These are phyloP conservation scores for Eucalyptus sp. DNA, from an alignment of 345 rosid species.

Conservation along the genomic window DNA sequence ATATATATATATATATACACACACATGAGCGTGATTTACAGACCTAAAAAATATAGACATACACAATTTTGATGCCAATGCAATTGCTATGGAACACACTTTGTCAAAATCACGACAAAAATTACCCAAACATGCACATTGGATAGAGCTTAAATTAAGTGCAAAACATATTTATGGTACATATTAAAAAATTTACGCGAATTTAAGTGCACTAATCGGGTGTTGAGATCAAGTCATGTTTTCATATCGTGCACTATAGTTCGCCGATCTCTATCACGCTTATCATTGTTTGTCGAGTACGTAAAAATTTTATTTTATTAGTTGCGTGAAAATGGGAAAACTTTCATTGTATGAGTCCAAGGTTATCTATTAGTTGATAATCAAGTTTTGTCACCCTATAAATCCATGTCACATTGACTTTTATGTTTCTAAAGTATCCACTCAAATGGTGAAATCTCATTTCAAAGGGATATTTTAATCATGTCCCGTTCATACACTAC, in stretches of 20 bases:
- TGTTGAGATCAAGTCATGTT: neutral
- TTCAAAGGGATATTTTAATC: neutral
- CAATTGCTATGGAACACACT: neutral
- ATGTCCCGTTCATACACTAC: neutral
- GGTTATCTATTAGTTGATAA: neutral
- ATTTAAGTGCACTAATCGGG: neutral
- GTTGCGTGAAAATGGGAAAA: neutral
- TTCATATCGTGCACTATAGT: neutral
- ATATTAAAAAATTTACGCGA: neutral
- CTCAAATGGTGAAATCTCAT: neutral
- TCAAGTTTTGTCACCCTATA: neutral
- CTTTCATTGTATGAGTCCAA: neutral
- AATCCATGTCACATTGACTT: neutral
- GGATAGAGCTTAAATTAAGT: neutral
- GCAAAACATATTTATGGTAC: neutral
- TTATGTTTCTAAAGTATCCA: neutral
- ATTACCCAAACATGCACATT: neutral
- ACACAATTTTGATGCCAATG: neutral
- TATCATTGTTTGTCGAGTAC: neutral
- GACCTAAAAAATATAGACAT: too few species aligned
- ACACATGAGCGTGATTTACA: rapidly evolving
- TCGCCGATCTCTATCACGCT: neutral
- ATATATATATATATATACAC: too few species aligned
- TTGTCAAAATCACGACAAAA: neutral
- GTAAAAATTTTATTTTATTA: neutral